Percentiles rank a stretch among this genome's conserved stretches.
Conservation (phyloP, 805 yeast genomes). For the Kodamaea nitidulidarum region DNA sequence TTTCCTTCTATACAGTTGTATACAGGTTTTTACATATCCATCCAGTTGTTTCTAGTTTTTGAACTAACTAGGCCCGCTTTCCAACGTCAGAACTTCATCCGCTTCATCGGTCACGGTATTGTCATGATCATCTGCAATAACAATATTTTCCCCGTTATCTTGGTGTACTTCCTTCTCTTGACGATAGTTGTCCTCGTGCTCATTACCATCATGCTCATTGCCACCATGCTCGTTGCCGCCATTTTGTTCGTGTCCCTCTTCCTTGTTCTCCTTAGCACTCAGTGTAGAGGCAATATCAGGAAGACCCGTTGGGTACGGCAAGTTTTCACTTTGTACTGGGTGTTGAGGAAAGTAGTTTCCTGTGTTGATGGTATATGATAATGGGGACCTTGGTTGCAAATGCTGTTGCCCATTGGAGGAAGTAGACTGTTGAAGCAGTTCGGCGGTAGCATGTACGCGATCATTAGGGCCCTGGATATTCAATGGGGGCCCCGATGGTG, state of each 20-base stretch:
- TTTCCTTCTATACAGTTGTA: no score
- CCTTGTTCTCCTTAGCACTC: conserved; percentile 2
- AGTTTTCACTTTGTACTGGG: conserved; percentile 9
- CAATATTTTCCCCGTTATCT: no score
- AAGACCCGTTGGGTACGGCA: conserved; percentile 17
- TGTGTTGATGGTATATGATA: conserved; percentile 12
- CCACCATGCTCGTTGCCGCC: no score
- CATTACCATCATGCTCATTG: neutral
- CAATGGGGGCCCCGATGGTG: conserved; percentile 5
- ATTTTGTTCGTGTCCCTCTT: neutral
- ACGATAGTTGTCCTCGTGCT: no score
- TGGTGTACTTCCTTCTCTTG: no score
- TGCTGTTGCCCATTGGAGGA: conserved; percentile 12
- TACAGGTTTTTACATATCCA: no score
- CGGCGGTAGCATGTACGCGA: conserved; percentile 2
- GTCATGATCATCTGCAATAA: no score
- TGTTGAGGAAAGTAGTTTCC: conserved; percentile 17
- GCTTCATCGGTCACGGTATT: neutral
- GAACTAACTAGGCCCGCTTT: conserved; percentile 5
- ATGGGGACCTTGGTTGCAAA: conserved; percentile 7
- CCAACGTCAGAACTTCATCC: conserved; percentile 15
- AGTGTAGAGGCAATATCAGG: conserved; percentile 10
- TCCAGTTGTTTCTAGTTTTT: no score
- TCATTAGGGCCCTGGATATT: neutral
- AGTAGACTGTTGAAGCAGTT: conserved; percentile 5